A percentile compares a stretch with the other conserved stretches of the same genome.
phyloP scores from a whole-genome alignment of 2,329 filamentous ascomycete species.

The Aspergillus caelatus region DNA sequence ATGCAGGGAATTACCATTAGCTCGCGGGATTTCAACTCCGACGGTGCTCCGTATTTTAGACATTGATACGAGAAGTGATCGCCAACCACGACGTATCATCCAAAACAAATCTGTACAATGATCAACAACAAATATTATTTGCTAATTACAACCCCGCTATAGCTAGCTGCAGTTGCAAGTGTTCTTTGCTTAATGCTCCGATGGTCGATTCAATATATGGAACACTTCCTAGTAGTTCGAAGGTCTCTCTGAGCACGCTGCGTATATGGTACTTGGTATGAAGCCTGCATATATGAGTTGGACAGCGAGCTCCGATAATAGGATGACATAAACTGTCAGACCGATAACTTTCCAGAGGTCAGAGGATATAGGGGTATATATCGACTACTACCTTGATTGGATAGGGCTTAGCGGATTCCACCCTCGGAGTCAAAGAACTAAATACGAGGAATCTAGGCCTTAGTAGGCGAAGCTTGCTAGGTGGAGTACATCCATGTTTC shows the following conservation, averaged over 20 bases:
- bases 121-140: not conserved
- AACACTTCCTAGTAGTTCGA: no score
- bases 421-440: not conserved
- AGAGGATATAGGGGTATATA: no score
- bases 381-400: no score
- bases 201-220: no score
- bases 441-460: not conserved
- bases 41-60: not conserved
- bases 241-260: no score
- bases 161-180: no score
- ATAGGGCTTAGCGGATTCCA: not conserved
- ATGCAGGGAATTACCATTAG: not conserved
- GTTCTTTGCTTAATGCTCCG: no score
- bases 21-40: not conserved
- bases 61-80: not conserved
- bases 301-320: no score
- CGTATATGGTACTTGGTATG: no score
- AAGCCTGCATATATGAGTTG: no score
- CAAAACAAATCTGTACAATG: not conserved
- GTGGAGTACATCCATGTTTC: not conserved
- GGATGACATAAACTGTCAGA: no score
- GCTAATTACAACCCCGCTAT: not conserved
- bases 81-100: not conserved
- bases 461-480: not conserved
- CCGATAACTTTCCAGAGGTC: no score